Evolutionary conservation across 1,284 basidiomycete genomes (phyloP).

Genomic region (Heterobasidion occidentale): DNA sequence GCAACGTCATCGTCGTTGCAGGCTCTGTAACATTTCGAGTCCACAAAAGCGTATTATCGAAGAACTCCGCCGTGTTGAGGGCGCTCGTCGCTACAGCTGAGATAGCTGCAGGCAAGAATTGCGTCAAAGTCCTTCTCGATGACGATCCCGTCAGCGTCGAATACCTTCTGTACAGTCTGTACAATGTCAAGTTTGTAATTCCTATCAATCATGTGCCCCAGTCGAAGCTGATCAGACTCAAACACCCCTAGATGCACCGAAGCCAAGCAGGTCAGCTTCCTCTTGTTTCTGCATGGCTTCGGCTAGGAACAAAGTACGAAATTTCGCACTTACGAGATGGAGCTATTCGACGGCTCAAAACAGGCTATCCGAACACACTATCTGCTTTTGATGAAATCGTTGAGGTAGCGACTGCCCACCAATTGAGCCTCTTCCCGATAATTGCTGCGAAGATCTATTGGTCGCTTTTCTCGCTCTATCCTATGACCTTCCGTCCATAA

Average conservation of each 20-base stretch:
- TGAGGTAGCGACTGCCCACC: neutral
- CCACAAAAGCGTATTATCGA: neutral
- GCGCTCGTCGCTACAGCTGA: neutral
- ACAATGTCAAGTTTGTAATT: neutral
- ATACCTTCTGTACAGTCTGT: neutral
- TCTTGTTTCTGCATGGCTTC: conserved; percentile 2
- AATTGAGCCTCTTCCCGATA: neutral
- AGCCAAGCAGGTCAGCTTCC: neutral
- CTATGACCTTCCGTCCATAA: conserved; percentile 1
- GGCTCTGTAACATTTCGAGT: conserved; percentile 2
- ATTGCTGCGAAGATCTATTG: neutral
- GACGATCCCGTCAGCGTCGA: conserved; percentile 1
- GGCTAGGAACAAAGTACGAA: conserved; percentile 8
- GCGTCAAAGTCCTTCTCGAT: neutral
- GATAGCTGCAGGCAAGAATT: neutral
- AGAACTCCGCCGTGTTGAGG: neutral
- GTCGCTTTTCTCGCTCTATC: conserved; percentile 9
- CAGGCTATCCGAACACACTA: neutral
- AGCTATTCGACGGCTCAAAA: conserved; percentile 2
- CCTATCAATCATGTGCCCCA: neutral
- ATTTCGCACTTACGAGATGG: conserved; percentile 1
- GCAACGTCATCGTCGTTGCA: conserved; percentile 5
- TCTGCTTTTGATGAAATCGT: neutral
- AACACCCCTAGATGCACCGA: neutral
- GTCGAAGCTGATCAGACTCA: neutral